A percentile compares a stretch with the other conserved stretches of the same genome.
Evolutionary conservation across 2,329 filamentous ascomycete species (phyloP).

Genomic region (Cercospora sp.): DNA sequence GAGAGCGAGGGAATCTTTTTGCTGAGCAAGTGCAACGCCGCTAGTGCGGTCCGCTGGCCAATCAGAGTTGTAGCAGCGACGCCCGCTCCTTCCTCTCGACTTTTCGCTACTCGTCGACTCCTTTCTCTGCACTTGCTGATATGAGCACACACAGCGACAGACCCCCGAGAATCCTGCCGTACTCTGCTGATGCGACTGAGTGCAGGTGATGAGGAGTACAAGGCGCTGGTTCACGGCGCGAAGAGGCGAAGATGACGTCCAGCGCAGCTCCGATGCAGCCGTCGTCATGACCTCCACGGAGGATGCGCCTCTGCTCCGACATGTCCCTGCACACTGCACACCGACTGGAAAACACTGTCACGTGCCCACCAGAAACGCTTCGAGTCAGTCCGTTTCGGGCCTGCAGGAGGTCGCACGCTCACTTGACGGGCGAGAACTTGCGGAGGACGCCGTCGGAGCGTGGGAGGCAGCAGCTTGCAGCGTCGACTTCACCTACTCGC

Average conservation of each 20-base stretch:
- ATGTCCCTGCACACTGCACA: neutral
- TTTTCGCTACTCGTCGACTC: neutral
- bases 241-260: neutral
- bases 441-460: too few species aligned
- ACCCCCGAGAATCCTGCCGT: neutral
- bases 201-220: neutral
- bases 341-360: neutral
- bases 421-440: neutral
- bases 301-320: neutral
- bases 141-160: neutral
- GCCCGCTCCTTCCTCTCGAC: neutral
- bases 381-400: neutral
- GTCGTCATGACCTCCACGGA: neutral
- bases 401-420: neutral
- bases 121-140: neutral
- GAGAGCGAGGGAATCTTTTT: conserved; percentile 1
- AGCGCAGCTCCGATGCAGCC: neutral
- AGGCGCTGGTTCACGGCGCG: neutral
- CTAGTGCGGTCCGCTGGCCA: neutral
- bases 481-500: too few species aligned
- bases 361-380: neutral
- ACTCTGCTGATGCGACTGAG: neutral
- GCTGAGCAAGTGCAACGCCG: neutral
- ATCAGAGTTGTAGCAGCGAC: neutral
- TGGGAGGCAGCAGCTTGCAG: too few species aligned